Conservation (phyloP, 177 flowering plant species). For the Vitis hybrid region DNA sequence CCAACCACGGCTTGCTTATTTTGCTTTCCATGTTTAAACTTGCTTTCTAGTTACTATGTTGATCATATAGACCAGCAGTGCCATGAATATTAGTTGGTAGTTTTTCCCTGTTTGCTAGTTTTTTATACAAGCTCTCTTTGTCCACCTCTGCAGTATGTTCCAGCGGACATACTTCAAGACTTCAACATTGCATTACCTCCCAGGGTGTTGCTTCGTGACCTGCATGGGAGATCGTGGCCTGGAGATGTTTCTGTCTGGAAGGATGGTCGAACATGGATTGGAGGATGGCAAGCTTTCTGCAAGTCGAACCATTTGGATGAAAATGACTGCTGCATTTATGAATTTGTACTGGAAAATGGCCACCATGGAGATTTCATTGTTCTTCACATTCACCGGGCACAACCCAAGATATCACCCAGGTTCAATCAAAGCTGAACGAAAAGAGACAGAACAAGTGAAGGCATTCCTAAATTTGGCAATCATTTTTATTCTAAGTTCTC, state of each 20-base stretch:
- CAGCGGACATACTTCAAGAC: constrained; percentile 10
- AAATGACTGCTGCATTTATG: constrained; percentile 22
- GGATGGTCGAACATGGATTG: constrained; percentile 18
- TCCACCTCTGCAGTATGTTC: constrained; percentile 16
- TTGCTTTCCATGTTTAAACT: too few relatives aligned
- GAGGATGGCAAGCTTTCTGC: constrained; percentile 16
- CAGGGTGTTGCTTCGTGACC: constrained; percentile 4
- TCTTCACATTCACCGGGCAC: constrained; percentile 9
- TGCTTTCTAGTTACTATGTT: too few relatives aligned
- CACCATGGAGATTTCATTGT: neutral
- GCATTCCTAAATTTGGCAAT: neutral
- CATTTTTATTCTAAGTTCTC: neutral
- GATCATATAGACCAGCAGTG: too few relatives aligned
- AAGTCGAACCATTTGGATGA: neutral
- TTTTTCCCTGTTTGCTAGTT: neutral
- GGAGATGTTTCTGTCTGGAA: constrained; percentile 20
- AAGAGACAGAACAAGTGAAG: too few relatives aligned
- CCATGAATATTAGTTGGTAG: neutral
- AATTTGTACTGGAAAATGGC: constrained; percentile 7
- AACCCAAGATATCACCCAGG: too few relatives aligned
- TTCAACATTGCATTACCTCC: constrained; percentile 5
- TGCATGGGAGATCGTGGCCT: constrained; percentile 9
- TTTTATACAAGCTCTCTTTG: too few relatives aligned
- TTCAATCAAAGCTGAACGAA: too few relatives aligned
- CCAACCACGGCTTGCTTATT: too few relatives aligned